phyloP scores from a whole-genome alignment of 345 rosid species.

The Nasturtium officinale region DNA sequence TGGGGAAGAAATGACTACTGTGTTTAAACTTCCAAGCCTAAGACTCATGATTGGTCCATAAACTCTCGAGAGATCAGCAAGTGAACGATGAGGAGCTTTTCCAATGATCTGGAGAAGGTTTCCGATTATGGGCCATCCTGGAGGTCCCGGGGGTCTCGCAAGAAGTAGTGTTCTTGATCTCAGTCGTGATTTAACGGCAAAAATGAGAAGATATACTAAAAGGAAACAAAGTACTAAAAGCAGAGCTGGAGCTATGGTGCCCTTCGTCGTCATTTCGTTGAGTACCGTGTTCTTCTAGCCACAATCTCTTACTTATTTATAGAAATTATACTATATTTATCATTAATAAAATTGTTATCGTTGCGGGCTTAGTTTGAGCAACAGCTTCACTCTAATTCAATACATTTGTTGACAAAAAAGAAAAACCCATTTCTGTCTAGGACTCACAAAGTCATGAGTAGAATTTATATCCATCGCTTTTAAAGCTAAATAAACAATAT shows the following conservation, averaged over 20 bases:
- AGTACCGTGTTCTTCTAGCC: constrained; percentile 6
- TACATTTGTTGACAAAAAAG: constrained; percentile 15
- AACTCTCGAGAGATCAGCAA: constrained; percentile 36
- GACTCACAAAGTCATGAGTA: constrained; percentile 17
- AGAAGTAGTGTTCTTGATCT: constrained; percentile 13
- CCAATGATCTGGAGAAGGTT: constrained; percentile 31
- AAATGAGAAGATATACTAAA: constrained; percentile 49
- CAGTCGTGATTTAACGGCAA: constrained; percentile 30
- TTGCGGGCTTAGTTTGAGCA: constrained; percentile 6
- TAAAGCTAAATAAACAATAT: constrained; percentile 6
- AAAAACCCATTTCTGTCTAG: not conserved
- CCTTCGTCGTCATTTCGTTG: constrained; percentile 7
- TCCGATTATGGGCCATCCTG: constrained; percentile 37
- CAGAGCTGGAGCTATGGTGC: constrained; percentile 22
- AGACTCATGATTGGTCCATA: constrained; percentile 46
- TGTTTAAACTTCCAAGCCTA: constrained; percentile 38
- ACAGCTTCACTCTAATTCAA: not conserved
- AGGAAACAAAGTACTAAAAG: constrained; percentile 43
- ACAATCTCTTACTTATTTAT: constrained; percentile 7
- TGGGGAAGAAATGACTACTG: constrained; percentile 44
- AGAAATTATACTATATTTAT: not conserved
- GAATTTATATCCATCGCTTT: not conserved
- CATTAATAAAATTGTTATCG: not conserved
- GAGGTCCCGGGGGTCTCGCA: constrained; percentile 23
- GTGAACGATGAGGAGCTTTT: constrained; percentile 38